Percentiles rank a stretch among this genome's conserved stretches.
These are phyloP conservation scores for Carpinus viminea DNA, from an alignment of 306 rosid genomes.

Conservation along the genomic window DNA sequence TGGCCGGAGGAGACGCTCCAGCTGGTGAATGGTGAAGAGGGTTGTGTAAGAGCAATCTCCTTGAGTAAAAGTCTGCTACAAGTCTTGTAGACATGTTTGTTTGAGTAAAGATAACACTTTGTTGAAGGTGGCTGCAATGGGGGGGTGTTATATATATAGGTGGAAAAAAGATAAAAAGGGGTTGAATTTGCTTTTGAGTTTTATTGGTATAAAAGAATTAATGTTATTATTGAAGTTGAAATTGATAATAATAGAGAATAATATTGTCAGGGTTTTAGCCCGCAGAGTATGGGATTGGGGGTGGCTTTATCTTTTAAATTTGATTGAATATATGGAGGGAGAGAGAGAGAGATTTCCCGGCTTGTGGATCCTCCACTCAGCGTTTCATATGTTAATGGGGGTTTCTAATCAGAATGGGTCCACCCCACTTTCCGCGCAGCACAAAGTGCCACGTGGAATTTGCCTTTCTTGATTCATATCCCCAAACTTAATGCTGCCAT, in stretches of 20 bases:
- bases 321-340: not conserved
- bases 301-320: not conserved
- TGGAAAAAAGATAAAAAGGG: not conserved
- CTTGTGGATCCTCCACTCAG: slow-evolving; percentile 59
- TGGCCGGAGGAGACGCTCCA: slow-evolving; percentile 35
- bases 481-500: slow-evolving; percentile 7
- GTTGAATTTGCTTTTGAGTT: slow-evolving; percentile 15
- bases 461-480: slow-evolving; percentile 6
- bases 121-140: slow-evolving; percentile 22
- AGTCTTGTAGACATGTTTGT: slow-evolving; percentile 48
- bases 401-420: slow-evolving; percentile 46
- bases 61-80: slow-evolving; percentile 47
- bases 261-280: slow-evolving; percentile 16
- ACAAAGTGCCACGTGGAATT: slow-evolving; percentile 33
- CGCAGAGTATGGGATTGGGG: not conserved
- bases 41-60: slow-evolving; percentile 62
- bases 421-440: slow-evolving; percentile 42
- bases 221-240: not conserved
- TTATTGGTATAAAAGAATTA: not conserved
- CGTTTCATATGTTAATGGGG: slow-evolving; percentile 36
- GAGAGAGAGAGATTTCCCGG: slow-evolving; percentile 38
- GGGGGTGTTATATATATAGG: slow-evolving; percentile 32
- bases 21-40: slow-evolving; percentile 38
- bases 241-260: slow-evolving; percentile 33
- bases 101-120: slow-evolving; percentile 22